Conservation (phyloP, 352 stramenopile genomes). For the Phytophthora brassicae region DNA sequence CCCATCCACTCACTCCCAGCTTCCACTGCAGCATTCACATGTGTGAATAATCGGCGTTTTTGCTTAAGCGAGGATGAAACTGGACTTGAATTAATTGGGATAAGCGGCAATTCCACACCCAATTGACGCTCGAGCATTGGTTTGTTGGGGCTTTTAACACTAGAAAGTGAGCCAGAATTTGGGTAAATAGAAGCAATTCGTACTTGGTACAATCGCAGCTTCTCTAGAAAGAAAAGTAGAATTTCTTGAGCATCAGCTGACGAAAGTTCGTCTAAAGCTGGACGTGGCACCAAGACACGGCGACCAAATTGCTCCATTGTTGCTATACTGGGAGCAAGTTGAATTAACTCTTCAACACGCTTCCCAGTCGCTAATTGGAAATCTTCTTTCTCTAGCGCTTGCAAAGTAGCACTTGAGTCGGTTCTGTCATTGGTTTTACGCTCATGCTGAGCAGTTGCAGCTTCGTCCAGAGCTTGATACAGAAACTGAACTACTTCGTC, state of each 20-base stretch:
- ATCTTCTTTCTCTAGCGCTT: background rate
- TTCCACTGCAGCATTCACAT: constrained; percentile 33
- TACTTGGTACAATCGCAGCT: constrained; percentile 64
- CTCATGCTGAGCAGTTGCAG: constrained; percentile 9
- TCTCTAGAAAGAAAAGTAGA: constrained; percentile 62
- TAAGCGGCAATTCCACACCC: constrained; percentile 58
- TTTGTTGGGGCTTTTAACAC: constrained; percentile 11
- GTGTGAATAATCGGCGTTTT: constrained; percentile 48
- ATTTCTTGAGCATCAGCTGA: constrained; percentile 44
- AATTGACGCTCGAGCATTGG: constrained; percentile 51
- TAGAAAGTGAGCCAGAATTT: background rate
- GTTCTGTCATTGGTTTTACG: background rate
- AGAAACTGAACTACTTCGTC: constrained; percentile 74
- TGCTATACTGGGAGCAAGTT: constrained; percentile 24
- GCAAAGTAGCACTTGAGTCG: background rate
- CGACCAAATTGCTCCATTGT: constrained; percentile 44
- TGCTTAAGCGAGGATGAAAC: constrained; percentile 47
- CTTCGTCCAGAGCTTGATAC: constrained; percentile 41
- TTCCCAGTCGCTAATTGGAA: background rate
- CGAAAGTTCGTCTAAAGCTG: constrained; percentile 55
- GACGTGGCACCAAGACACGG: constrained; percentile 27
- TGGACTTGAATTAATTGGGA: constrained; percentile 19
- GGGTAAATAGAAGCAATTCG: constrained; percentile 48
- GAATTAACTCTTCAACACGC: constrained; percentile 28
- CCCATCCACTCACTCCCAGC: constrained; percentile 18